These are phyloP conservation scores for Aspergillus candidus DNA, from an alignment of 2,329 filamentous ascomycete genomes.

Conservation along the genomic window DNA sequence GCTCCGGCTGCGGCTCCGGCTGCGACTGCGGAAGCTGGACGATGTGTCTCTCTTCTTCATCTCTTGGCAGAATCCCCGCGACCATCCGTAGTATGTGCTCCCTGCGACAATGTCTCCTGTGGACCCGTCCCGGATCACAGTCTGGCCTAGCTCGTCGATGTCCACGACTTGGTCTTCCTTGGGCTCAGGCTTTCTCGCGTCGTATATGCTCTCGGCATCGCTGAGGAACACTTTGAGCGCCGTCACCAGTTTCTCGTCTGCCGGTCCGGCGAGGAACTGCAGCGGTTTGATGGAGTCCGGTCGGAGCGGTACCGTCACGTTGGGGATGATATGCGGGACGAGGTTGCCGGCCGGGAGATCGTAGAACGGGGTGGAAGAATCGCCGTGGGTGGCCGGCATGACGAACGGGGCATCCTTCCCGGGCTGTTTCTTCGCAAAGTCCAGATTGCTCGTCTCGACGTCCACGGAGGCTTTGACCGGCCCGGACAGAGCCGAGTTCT, in stretches of 20 bases:
- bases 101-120: slow-evolving; percentile 59
- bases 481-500: slow-evolving; percentile 36
- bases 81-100: slow-evolving; percentile 86
- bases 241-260: slow-evolving; percentile 57
- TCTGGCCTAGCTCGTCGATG: slow-evolving; percentile 70
- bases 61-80: slow-evolving; percentile 68
- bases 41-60: slow-evolving; percentile 54
- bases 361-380: slow-evolving; percentile 66
- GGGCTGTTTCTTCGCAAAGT: slow-evolving; percentile 41
- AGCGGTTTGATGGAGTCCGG: slow-evolving; percentile 65
- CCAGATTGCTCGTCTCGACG: slow-evolving; percentile 17
- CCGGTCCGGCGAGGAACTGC: slow-evolving; percentile 62
- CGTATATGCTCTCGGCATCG: slow-evolving; percentile 64
- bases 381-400: slow-evolving; percentile 72
- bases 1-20: slow-evolving; percentile 44
- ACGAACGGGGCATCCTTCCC: slow-evolving; percentile 55
- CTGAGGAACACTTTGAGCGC: slow-evolving; percentile 66
- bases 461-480: slow-evolving; percentile 25
- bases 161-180: slow-evolving; percentile 52
- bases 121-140: slow-evolving; percentile 58
- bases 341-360: slow-evolving; percentile 78
- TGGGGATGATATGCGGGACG: slow-evolving; percentile 69
- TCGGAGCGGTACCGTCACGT: slow-evolving; percentile 68
- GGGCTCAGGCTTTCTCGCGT: slow-evolving; percentile 42
- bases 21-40: slow-evolving; percentile 32